Base-by-base conservation (phyloP, 1,284 basidiomycete species). In the Ustanciosporium gigantosporum region DNA sequence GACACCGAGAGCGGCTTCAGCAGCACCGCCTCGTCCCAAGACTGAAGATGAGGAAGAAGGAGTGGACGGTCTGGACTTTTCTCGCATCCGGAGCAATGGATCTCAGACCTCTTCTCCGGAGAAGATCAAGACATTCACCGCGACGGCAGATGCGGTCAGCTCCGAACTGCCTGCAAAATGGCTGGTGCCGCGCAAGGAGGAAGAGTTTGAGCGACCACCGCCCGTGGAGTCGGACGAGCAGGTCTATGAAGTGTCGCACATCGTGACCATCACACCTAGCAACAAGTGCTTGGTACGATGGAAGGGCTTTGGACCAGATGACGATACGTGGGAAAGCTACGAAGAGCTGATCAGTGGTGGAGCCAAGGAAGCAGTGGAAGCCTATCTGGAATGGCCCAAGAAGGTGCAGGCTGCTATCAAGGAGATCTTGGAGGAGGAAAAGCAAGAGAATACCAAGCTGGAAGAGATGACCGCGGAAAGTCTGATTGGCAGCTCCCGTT, bases 241-340 rank as follows among this genome's bases (percentile, higher is more conserved):
- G 15, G 49, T 64, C 16, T 64, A 49, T 46, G 60, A 64, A 25
- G 49, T 64, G 0, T 49, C 45, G 14, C 60, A 64, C 49, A 64
- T 64, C 20, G 60, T 64, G 24, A 27, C 39, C 22, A 52, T 58
- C 42, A 58, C 42, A 3, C 36, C 45, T 13, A 52, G 40, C 22
- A 36, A 13, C 41, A 57, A 84, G 52, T 86, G 83, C 55, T 67
- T 81, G 31, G 83, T 88, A 3, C 79, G 82, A 46, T 88, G 87
- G 86, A 76, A 80, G 36, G 85, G 85, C 0, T 88, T 86, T 66
- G 62, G 80, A 0, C 80, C 82, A 2, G 74, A 79, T 1, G 82
- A 85, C 31, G 84, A 84, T 29, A 86, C 85, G 16, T 88, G 86
- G 86, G 86, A 87, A 68, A 81, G 81, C 17, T 81, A 81, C 57